Percentiles rank a stretch among this genome's conserved stretches.
These are phyloP conservation scores for Liquidambar formosana DNA, from an alignment of 164 flowering plant genomes.

Conservation along the genomic window DNA sequence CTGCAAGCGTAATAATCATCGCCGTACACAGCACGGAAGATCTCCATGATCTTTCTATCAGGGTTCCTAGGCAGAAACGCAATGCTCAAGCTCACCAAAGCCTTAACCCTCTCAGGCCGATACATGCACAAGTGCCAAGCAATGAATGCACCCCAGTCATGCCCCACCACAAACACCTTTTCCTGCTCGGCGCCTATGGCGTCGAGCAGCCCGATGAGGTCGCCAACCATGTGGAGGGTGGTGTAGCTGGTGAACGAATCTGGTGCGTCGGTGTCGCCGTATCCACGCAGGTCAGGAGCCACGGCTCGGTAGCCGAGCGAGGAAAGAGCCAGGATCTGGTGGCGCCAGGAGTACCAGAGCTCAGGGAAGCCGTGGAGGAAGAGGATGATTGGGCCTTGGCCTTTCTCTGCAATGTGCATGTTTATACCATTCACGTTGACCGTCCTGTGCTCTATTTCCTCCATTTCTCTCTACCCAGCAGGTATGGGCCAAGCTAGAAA, in stretches of 20 bases:
- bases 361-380: conserved; percentile 67
- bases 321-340: conserved; percentile 53
- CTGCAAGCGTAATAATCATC: conserved; percentile 69
- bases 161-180: conserved; percentile 77
- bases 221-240: conserved; percentile 57
- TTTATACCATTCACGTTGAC: conserved; percentile 47
- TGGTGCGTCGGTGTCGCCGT: conserved; percentile 62
- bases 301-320: conserved; percentile 43
- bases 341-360: conserved; percentile 65
- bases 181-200: conserved; percentile 36
- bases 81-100: conserved; percentile 70
- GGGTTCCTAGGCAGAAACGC: conserved; percentile 50
- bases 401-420: conserved; percentile 62
- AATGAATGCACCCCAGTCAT: conserved; percentile 76
- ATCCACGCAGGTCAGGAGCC: conserved; percentile 61
- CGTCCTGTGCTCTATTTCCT: conserved; percentile 35
- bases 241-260: conserved; percentile 38
- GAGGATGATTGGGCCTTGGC: conserved; percentile 51
- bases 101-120: conserved; percentile 75
- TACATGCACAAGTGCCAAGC: conserved; percentile 71
- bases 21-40: conserved; percentile 45
- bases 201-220: conserved; percentile 61
- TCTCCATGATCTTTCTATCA: conserved; percentile 31
- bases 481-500: no score
- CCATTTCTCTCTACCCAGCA: conserved; percentile 27